Evolutionary conservation across 495 filamentous ascomycete species (phyloP).

Genomic region (Aspergillus conjunctus): DNA sequence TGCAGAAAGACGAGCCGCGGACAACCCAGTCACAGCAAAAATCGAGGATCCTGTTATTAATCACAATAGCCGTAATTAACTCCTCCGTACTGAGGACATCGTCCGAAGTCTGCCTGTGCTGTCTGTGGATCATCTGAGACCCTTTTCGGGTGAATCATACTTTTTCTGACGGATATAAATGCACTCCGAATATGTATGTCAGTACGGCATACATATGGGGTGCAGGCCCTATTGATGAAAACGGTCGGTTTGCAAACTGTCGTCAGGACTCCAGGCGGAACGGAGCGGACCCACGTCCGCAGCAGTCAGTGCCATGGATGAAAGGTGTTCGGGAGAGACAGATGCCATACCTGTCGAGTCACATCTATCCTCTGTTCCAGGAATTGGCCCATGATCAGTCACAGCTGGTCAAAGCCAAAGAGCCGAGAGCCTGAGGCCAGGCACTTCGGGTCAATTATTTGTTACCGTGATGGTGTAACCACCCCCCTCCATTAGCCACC

Average conservation of each 20-base stretch:
- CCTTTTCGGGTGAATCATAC: no score
- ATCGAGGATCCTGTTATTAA: no score
- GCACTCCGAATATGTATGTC: background rate
- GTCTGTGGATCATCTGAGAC: no score
- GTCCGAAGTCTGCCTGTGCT: no score
- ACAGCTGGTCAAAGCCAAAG: background rate
- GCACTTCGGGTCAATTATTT: background rate
- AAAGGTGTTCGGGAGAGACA: background rate
- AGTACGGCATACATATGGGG: conserved; percentile 5
- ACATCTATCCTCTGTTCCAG: background rate
- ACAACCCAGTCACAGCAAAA: no score
- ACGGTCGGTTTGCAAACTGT: conserved; percentile 8
- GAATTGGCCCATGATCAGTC: conserved; percentile 10
- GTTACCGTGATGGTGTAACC: background rate
- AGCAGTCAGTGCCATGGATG: conserved; percentile 17
- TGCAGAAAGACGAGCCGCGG: background rate
- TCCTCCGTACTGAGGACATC: no score
- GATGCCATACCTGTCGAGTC: background rate
- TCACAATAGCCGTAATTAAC: no score
- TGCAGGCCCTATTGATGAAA: conserved; percentile 8
- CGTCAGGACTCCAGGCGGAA: conserved; percentile 11
- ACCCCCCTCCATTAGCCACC: background rate
- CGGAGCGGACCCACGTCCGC: conserved; percentile 19
- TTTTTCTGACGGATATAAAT: no score
- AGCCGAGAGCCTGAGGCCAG: background rate